Evolutionary conservation across 768 basidiomycete species (phyloP).

Genomic region (Naematelia aurantialba): DNA sequence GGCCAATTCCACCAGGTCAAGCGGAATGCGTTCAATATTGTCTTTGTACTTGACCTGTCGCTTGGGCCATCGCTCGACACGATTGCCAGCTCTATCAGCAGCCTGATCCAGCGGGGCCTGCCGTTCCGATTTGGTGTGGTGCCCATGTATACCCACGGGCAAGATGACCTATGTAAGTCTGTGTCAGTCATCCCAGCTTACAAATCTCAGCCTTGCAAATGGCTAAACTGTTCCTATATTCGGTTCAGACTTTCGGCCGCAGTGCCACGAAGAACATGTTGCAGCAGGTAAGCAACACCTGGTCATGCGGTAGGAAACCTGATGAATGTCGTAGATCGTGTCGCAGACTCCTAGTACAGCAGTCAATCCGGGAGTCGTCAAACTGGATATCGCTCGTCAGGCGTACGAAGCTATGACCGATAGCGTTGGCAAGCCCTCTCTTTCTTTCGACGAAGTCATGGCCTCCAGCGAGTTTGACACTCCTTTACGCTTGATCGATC

Average conservation of each 20-base stretch:
- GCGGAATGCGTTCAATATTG: constrained; percentile 76
- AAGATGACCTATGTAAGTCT: constrained; percentile 50
- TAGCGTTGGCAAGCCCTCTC: constrained; percentile 15
- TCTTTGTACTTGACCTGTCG: constrained; percentile 78
- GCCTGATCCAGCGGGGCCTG: constrained; percentile 67
- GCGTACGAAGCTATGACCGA: constrained; percentile 25
- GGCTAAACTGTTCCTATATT: constrained; percentile 68
- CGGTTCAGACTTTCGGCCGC: constrained; percentile 63
- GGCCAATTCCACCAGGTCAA: constrained; percentile 72
- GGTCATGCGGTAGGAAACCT: neutral
- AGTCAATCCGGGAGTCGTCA: constrained; percentile 21
- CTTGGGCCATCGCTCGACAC: constrained; percentile 60
- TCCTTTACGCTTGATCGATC: constrained; percentile 54
- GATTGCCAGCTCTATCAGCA: constrained; percentile 62
- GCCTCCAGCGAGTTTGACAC: constrained; percentile 29
- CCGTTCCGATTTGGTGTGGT: constrained; percentile 85
- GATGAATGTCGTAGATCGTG: constrained; percentile 14
- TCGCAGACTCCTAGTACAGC: constrained; percentile 20
- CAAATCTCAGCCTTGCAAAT: constrained; percentile 54
- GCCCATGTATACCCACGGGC: constrained; percentile 59
- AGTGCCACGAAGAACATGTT: constrained; percentile 62
- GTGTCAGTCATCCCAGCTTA: neutral
- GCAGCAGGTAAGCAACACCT: constrained; percentile 50
- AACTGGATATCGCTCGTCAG: constrained; percentile 19
- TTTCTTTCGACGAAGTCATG: constrained; percentile 42